Base-by-base conservation (phyloP, 495 filamentous ascomycete genomes). In the Staphylotrichum tortipilum region DNA sequence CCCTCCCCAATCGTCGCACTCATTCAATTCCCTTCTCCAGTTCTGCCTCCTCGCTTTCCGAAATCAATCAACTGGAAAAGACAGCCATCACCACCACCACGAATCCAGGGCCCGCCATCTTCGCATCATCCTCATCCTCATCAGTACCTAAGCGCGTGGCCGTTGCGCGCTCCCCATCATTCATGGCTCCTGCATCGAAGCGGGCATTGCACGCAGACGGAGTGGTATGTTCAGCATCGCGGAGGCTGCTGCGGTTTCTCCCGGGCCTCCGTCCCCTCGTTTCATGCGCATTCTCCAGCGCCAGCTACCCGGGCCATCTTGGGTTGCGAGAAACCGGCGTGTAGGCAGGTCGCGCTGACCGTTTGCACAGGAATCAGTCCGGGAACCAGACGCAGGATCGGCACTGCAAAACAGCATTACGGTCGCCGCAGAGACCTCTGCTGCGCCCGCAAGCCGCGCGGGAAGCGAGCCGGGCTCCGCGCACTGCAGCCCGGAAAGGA, bases 391-490 rank as follows among this genome's bases (percentile, higher is more conserved):
- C 3, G 2, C 24, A 14, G 40, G 47, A n/a, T 47, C 44, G 23
- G 30, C 24, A 15, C 54, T 38, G 11, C 44, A 44, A 3, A 56
- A 44, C 34, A 56, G 54, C 54, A 56, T 56, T 44, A 56, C 54
- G 0, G 54, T 56, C 4, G 54, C 49, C 33, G 24, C 44, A 19
- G 49, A 19, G 15, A 14, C 14, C 17, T 4, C 28, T 43, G 17
- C 26, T 21, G 8, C 22, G 2, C 31, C 49, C 11, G 12, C 31
- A 7, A 48, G 24, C 39, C 22, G 26, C 21, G 24, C 19, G 0
- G 26, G 7, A 2, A 52, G 49, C 14, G 34, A 47, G 15, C 35
- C 47, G 4, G 41, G 36, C 2, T 52, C 54, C 2, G 36, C 30
- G 1, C 49, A 18, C 11, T 35, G 44, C 34, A 52, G 33, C 41